Conservation (phyloP, 352 stramenopile species). For the Blastocystis sp. region DNA sequence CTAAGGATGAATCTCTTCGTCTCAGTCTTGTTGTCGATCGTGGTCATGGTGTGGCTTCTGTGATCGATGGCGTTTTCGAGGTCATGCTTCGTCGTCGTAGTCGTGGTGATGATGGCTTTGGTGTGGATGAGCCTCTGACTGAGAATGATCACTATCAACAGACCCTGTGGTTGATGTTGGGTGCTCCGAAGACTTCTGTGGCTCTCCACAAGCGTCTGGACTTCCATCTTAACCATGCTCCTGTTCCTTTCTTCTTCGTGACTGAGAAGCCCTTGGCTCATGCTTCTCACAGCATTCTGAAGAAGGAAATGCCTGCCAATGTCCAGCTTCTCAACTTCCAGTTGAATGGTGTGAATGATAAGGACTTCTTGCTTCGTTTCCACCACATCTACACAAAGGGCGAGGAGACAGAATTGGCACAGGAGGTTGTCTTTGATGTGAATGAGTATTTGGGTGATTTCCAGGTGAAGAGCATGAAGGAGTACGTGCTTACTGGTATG, state of each 20-base stretch:
- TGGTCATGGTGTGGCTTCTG: slow-evolving; percentile 81
- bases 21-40: slow-evolving; percentile 81
- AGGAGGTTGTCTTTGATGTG: slow-evolving; percentile 71
- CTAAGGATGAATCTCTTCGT: slow-evolving; percentile 69
- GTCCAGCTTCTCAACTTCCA: slow-evolving; percentile 83
- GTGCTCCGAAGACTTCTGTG: slow-evolving; percentile 67
- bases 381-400: slow-evolving; percentile 83
- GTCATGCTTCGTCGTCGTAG: slow-evolving; percentile 92
- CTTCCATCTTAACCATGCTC: slow-evolving; percentile 36
- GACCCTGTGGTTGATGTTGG: slow-evolving; percentile 65
- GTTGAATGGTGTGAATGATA: slow-evolving; percentile 71
- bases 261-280: not conserved
- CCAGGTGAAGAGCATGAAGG: slow-evolving; percentile 69
- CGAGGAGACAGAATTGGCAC: slow-evolving; percentile 75
- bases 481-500: slow-evolving; percentile 80
- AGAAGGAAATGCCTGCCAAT: slow-evolving; percentile 75
- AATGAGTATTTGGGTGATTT: slow-evolving; percentile 67
- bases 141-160: slow-evolving; percentile 71
- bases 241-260: slow-evolving; percentile 51
- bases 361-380: slow-evolving; percentile 79
- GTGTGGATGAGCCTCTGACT: slow-evolving; percentile 82
- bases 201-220: slow-evolving; percentile 53
- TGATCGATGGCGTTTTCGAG: slow-evolving; percentile 83
- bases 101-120: slow-evolving; percentile 82
- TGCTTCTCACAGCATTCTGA: slow-evolving; percentile 65